Conservation (phyloP, 1,139 yeast species). For the Saccharomyces pastorianus region DNA sequence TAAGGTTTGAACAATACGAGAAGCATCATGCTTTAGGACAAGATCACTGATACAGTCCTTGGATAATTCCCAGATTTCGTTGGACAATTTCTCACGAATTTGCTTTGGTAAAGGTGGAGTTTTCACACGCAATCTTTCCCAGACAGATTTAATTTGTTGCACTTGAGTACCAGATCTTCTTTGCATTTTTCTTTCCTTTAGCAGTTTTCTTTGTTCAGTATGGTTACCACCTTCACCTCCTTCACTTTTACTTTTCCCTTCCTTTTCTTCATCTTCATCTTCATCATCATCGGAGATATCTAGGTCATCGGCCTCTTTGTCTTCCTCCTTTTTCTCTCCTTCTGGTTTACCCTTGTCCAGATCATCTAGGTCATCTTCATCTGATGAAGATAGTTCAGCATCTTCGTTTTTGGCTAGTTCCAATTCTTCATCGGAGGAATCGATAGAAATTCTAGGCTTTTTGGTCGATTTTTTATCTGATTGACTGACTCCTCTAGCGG, state of each 20-base stretch:
- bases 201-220: slow-evolving; percentile 71
- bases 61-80: slow-evolving; percentile 79
- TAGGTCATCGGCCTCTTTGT: slow-evolving; percentile 18
- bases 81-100: slow-evolving; percentile 68
- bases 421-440: slow-evolving; percentile 29
- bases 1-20: slow-evolving; percentile 90
- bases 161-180: slow-evolving; percentile 83
- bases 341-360: slow-evolving; percentile 17
- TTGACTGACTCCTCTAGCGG: slow-evolving; percentile 5
- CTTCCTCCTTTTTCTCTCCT: not conserved
- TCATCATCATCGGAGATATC: slow-evolving; percentile 27
- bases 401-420: slow-evolving; percentile 23
- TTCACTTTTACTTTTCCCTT: slow-evolving; percentile 14
- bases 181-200: slow-evolving; percentile 76
- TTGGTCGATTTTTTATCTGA: slow-evolving; percentile 15
- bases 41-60: slow-evolving; percentile 73
- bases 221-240: slow-evolving; percentile 55
- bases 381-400: slow-evolving; percentile 28
- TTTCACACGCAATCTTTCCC: slow-evolving; percentile 89
- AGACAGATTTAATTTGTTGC: slow-evolving; percentile 72
- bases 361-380: slow-evolving; percentile 27
- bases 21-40: slow-evolving; percentile 92
- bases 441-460: slow-evolving; percentile 27
- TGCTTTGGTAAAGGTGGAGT: slow-evolving; percentile 74
- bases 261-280: slow-evolving; percentile 18